Evolutionary conservation across 2,329 filamentous ascomycete species (phyloP), one percentile per base, ranked within the genome.

Genomic region (Alternaria sp.): DNA sequence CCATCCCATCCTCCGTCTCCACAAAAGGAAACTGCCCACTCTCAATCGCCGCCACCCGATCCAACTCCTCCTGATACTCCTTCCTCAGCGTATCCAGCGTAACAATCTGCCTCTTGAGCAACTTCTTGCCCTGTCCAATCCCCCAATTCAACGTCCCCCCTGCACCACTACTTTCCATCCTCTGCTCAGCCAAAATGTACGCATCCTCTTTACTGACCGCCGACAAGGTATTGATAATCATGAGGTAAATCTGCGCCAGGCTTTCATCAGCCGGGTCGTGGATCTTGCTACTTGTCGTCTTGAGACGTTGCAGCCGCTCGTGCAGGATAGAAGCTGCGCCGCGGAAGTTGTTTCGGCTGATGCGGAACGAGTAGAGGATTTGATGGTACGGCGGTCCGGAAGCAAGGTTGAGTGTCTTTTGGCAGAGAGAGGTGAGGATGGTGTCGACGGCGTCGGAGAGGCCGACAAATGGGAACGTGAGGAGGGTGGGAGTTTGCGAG

Each of bases 201-300:
- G 90, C 90, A 72, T 97, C 91, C 64, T 92, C 88, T 59, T 89
- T 84, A 50, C 92, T 89, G 41, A 97, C 93, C 65, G 93, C 97
- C 67, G 91, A 92, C 62, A 99, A 84, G 1, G 93, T 90, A 76
- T 99, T 99, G 81, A 99, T 97, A 45, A 99, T 86, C 63, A 93
- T 85, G n/a, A 98, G 82, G 71, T 97, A 95, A 72, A 92, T 90
- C 68, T 91, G 87, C 48, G 90, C 89, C 32, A 89, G 74, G 38
- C 83, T 84, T 60, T 86, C 85, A 63, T 86, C 86, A 48, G 84
- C 81, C 2, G 82, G 80, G 60, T 75, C 67, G 74, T 80, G 69
- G 62, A 78, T 61, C 63, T 75, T 75, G 22, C 78, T 80, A 9
- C 74, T 74, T 5, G 77, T 78, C 3, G 74, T 71, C 38, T 82